Evolutionary conservation across 352 stramenopile genomes (phyloP).

Genomic region (Phytophthora podocarpi): DNA sequence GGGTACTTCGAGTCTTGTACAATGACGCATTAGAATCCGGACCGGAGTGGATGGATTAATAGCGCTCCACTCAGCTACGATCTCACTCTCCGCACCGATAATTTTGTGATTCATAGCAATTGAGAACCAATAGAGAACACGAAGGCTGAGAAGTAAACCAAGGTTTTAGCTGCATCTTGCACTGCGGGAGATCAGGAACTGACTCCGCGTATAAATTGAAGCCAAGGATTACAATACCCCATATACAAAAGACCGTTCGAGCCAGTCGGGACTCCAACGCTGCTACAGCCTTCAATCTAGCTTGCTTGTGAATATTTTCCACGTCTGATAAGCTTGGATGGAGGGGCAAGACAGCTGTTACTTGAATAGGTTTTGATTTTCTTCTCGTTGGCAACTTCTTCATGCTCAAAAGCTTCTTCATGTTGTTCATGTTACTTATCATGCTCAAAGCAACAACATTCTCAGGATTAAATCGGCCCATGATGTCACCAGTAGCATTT

Average conservation of each 20-base stretch:
- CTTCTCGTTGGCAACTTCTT: too few relatives aligned
- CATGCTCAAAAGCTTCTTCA: slow-evolving; percentile 35
- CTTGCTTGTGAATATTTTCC: background rate
- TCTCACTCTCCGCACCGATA: slow-evolving; percentile 10
- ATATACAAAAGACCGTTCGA: slow-evolving; percentile 19
- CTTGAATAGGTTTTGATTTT: too few relatives aligned
- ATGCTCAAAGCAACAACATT: slow-evolving; percentile 32
- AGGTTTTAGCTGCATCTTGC: slow-evolving; percentile 35
- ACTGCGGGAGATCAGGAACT: slow-evolving; percentile 3
- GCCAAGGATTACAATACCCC: slow-evolving; percentile 26
- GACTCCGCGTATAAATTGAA: slow-evolving; percentile 28
- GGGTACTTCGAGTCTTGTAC: slow-evolving; percentile 34
- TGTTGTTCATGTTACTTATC: slow-evolving; percentile 37
- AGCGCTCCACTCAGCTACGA: slow-evolving; percentile 17
- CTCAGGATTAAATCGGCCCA: slow-evolving; percentile 20
- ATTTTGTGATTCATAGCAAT: slow-evolving; percentile 23
- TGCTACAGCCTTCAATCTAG: slow-evolving; percentile 3
- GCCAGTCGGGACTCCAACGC: slow-evolving; percentile 12
- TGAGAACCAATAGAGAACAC: slow-evolving; percentile 34
- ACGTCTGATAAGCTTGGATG: background rate
- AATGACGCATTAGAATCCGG: slow-evolving; percentile 56
- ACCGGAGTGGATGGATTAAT: too few relatives aligned
- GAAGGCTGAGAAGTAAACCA: slow-evolving; percentile 27
- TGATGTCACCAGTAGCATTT: slow-evolving; percentile 32
- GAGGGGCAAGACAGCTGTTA: slow-evolving; percentile 1